Percentiles rank a stretch among this genome's conserved stretches.
Evolutionary conservation across 192 early-diverging fungal species (phyloP).

Genomic region (Coemansia javaensis): DNA sequence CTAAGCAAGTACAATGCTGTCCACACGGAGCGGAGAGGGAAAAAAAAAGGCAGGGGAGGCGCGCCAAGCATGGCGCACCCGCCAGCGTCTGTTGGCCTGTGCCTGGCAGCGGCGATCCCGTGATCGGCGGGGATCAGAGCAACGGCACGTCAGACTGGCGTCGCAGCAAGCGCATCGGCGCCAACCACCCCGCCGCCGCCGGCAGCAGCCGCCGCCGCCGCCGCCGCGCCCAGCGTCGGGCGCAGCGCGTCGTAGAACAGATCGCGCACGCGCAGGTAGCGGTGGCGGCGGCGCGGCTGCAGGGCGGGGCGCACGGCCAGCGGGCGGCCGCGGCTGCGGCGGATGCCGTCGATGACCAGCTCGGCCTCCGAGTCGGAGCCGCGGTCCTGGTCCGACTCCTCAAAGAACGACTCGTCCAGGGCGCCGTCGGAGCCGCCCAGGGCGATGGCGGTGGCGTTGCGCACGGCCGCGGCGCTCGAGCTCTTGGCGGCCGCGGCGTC

Average conservation of each 20-base stretch:
- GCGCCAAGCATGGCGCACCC: too few species aligned
- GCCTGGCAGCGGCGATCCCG: too few species aligned
- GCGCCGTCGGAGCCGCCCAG: conserved; percentile 55
- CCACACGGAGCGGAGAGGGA: background rate
- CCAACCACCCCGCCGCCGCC: too few species aligned
- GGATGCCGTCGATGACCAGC: conserved; percentile 60
- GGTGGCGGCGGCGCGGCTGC: conserved; percentile 57
- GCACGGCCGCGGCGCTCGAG: conserved; percentile 36
- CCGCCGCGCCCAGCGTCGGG: conserved; percentile 25
- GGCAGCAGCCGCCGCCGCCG: conserved; percentile 7
- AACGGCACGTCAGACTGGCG: too few species aligned
- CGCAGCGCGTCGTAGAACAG: conserved; percentile 63
- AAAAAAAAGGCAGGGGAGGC: background rate
- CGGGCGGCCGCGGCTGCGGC: conserved; percentile 58
- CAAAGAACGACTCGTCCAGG: conserved; percentile 40
- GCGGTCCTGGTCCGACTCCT: conserved; percentile 71
- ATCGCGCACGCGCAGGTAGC: conserved; percentile 59
- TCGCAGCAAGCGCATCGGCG: background rate
- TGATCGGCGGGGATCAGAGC: too few species aligned
- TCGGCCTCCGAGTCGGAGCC: conserved; percentile 51
- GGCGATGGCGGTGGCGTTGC: conserved; percentile 45
- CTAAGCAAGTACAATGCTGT: background rate
- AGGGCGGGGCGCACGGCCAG: conserved; percentile 54
- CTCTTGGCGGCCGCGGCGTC: conserved; percentile 43
- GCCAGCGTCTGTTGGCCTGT: too few species aligned